A percentile compares a stretch with the other conserved stretches of the same genome.
Evolutionary conservation across 495 filamentous ascomycete species (phyloP).

Genomic region (Aspergillus saccharolyticus): DNA sequence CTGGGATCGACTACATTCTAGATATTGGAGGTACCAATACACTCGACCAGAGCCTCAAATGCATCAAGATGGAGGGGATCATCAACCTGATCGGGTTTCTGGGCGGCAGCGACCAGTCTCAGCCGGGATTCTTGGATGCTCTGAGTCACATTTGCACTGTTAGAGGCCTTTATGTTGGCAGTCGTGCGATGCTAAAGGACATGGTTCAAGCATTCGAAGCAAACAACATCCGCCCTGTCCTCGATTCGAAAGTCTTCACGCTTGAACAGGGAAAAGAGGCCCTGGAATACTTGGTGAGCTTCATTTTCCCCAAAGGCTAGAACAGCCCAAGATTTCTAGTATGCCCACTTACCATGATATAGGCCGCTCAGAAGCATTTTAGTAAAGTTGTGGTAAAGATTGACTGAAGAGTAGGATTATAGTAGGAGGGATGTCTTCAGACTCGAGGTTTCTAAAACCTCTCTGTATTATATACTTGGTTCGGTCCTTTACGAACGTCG

Average conservation of each 20-base stretch:
- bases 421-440: no score
- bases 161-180: slow-evolving; percentile 24
- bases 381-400: no score
- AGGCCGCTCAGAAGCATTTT: no score
- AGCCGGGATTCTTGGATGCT: slow-evolving; percentile 8
- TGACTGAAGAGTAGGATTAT: no score
- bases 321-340: no score
- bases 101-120: no score
- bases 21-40: slow-evolving; percentile 48
- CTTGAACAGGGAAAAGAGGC: slow-evolving; percentile 24
- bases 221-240: slow-evolving; percentile 11
- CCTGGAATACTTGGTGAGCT: slow-evolving; percentile 3
- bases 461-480: no score
- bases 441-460: no score
- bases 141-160: slow-evolving; percentile 15
- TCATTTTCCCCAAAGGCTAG: no score
- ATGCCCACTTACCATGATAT: no score
- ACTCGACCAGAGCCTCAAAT: slow-evolving; percentile 33
- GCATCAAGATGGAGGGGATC: slow-evolving; percentile 38
- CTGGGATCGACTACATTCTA: slow-evolving; percentile 35
- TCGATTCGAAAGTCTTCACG: slow-evolving; percentile 26
- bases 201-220: slow-evolving; percentile 15
- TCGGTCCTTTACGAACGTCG: no score
- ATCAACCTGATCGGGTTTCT: slow-evolving; percentile 42
- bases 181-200: slow-evolving; percentile 18